These are phyloP conservation scores for Trichodelitschia bisporula DNA, from an alignment of 495 filamentous ascomycete species.

Conservation along the genomic window DNA sequence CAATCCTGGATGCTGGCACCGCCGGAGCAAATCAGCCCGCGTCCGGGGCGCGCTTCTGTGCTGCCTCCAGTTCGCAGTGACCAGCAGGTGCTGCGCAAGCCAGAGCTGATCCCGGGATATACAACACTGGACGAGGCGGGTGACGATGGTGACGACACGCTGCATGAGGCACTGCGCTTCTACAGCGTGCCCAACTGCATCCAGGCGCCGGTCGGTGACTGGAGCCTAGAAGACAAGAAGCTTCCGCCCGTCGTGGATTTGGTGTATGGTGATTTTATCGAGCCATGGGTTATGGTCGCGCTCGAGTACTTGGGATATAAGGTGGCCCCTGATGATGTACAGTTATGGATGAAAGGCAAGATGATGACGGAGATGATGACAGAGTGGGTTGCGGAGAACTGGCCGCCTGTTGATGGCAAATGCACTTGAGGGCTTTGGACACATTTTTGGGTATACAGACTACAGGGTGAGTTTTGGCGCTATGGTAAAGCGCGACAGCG, in stretches of 20 bases:
- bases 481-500: too few species aligned
- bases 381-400: conserved; percentile 1
- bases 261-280: conserved; percentile 77
- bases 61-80: conserved; percentile 1
- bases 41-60: conserved; percentile 1
- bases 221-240: conserved; percentile 7
- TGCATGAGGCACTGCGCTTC: conserved; percentile 50
- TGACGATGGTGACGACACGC: conserved; percentile 71
- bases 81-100: background rate
- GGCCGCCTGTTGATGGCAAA: too few species aligned
- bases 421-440: too few species aligned
- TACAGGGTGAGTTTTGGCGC: too few species aligned
- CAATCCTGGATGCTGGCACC: conserved; percentile 13
- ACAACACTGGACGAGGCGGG: conserved; percentile 72
- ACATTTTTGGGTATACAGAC: too few species aligned
- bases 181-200: conserved; percentile 67
- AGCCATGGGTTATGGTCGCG: conserved; percentile 51
- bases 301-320: conserved; percentile 32
- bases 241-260: conserved; percentile 55
- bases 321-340: background rate
- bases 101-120: conserved; percentile 43
- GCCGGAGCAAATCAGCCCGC: conserved; percentile 16
- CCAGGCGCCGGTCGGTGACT: conserved; percentile 28
- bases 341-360: background rate
- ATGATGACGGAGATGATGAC: background rate